These are phyloP conservation scores for Neurospora crassa DNA, from an alignment of 2,329 filamentous ascomycete species.

Conservation along the genomic window DNA sequence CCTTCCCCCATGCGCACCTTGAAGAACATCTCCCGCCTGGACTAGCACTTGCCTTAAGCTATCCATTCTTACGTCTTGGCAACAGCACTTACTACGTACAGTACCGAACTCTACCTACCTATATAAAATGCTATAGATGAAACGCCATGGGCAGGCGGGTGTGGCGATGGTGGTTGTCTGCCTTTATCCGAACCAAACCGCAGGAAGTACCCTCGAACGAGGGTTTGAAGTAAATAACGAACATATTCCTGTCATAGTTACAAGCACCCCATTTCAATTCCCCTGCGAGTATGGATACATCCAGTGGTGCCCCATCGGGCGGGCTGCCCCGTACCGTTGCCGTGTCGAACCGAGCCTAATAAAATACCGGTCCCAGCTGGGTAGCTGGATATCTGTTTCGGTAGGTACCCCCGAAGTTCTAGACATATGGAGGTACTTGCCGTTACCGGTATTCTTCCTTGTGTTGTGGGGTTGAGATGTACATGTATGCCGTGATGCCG, in stretches of 20 bases:
- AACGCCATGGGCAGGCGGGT: not conserved
- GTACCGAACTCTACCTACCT: no score
- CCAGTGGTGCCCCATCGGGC: not conserved
- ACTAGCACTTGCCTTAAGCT: no score
- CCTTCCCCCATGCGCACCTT: not conserved
- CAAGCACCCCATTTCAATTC: no score
- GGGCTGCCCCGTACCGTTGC: not conserved
- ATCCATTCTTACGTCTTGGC: no score
- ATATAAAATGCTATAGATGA: not conserved
- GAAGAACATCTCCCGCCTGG: no score
- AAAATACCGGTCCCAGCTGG: not conserved
- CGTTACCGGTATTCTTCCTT: not conserved
- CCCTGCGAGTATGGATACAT: not conserved
- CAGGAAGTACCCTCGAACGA: not conserved
- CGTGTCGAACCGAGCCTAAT: not conserved
- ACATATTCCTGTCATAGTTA: no score
- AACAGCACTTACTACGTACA: no score
- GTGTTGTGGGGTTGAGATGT: not conserved
- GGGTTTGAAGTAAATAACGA: no score
- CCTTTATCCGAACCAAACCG: not conserved
- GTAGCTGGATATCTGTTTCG: not conserved
- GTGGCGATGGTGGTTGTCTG: not conserved
- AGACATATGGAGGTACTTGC: not conserved
- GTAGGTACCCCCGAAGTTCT: not conserved
- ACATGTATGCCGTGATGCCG: not conserved